phyloP scores from a whole-genome alignment of 345 rosid species.

The Rubroshorea leprosula region DNA sequence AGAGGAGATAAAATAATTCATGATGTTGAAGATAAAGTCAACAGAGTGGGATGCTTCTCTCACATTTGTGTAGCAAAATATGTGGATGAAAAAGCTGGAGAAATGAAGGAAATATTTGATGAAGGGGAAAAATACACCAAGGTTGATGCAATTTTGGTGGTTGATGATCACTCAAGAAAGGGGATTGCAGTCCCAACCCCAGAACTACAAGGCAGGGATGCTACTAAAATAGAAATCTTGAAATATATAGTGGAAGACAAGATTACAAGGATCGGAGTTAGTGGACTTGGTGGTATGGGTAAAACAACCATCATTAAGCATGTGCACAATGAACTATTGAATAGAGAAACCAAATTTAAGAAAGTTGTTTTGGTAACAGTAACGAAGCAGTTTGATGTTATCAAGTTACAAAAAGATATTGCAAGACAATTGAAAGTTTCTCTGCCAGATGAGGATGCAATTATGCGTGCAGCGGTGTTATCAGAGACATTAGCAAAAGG shows the following conservation, averaged over 20 bases:
- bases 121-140: no score
- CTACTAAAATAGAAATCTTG: neutral
- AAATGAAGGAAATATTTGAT: no score
- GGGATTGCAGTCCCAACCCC: neutral
- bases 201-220: neutral
- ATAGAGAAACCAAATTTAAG: neutral
- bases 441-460: neutral
- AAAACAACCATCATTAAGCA: constrained; percentile 11
- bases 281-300: constrained; percentile 16
- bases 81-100: neutral
- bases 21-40: no score
- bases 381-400: constrained; percentile 3
- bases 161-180: neutral
- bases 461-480: constrained; percentile 3
- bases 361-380: constrained; percentile 19
- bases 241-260: constrained; percentile 6
- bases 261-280: constrained; percentile 11
- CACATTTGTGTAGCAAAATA: neutral
- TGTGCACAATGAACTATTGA: neutral
- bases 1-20: no score
- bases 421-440: neutral
- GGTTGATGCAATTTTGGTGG: neutral
- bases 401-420: constrained; percentile 9
- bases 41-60: no score
- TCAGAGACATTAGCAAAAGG: neutral